Evolutionary conservation across 495 filamentous ascomycete species (phyloP), one percentile per base, ranked within the genome.

Genomic region (Aspergillus egyptiacus): DNA sequence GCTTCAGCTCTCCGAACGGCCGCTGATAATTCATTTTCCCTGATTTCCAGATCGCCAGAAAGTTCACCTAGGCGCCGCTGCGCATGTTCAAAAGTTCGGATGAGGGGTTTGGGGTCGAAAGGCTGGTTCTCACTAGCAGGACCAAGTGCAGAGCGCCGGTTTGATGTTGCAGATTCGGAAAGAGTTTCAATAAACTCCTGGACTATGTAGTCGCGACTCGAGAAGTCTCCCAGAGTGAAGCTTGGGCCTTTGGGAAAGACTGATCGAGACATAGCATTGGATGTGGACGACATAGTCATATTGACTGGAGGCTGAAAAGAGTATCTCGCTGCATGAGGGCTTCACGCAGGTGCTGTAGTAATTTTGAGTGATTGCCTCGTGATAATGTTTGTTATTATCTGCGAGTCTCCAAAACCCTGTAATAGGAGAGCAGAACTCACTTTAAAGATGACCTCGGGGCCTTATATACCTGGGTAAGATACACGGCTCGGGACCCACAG

Each of bases 101-200:
- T 97, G 58, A 96, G 76, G 5, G 94, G 94, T 67, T 99, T 97
- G 1, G 94, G 94, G 62, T 99, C 94, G 62, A 99, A 99, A 38
- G 87, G 82, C 62, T 84, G 80, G 46, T 80, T 81, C 28, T 79
- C 46, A 72, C 80, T 46, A n/a, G 58, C 37, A 22, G 62, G 53
- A 18, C 59, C 60, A 2, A 51, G 39, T 4, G 59, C 50, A 14
- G 90, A 95, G 39, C 87, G 85, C 46, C 91, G 87, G 56, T 78
- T 83, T 25, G 90, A 83, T 27, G 87, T 75, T 25, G 90, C 85
- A 42, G 72, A 85, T 46, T 96, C 91, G 45, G 91, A 91, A 51
- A 99, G 86, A 8, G 83, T 74, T 61, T 99, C 94, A 52, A 99
- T 82, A 58, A 99, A 97, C 66, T 97, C 94, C 59, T 93, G 88